Evolutionary conservation across 1,139 yeast species (phyloP), one percentile per base, ranked within the genome.

Genomic region (Saccharomycopsis crataegensis): DNA sequence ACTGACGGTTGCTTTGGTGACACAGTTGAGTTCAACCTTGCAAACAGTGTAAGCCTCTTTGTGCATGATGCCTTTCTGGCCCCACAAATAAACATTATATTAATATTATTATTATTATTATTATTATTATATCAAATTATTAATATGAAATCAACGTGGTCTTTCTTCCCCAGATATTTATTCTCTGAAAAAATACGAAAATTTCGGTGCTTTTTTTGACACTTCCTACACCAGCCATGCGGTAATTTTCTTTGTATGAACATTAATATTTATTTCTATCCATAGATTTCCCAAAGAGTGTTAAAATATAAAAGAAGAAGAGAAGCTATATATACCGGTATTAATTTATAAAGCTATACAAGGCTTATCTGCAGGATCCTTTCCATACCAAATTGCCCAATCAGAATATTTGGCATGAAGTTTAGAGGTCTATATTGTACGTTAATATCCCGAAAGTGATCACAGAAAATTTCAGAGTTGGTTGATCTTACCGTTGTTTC

Each of bases 311-410:
- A 22, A 22, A 22, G 40, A 5, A 3, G n/a, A 11, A 11, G n/a
- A 36, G n/a, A n/a, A 11, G n/a, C 48, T 32, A 28, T 49, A 43
- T 6, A 11, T n/a, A 3, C 9, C 28, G 7, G n/a, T 32, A 32
- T 3, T 46, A 16, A 12, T n/a, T 34, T 46, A 52, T 45, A 52
- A 17, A n/a, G 37, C n/a, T 40, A 67, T 59, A 58, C 79, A 75
- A 5, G 78, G 81, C 57, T 70, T 72, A 59, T 85, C 93, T 6
- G 88, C 74, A 1, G 80, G 78, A 64, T 87, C 96, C 51, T 75
- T 76, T 0, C 86, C 89, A 62, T 79, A 87, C 77, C 81, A 76
- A 2, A 84, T 68, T 9, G 72, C 67, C 94, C 95, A 87, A 7
- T 70, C 77, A 8, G 66, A 66, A 61, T 82, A 86, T 59, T 75